Base-by-base conservation (phyloP, 2,329 filamentous ascomycete species). In the Cladophialophora exuberans region DNA sequence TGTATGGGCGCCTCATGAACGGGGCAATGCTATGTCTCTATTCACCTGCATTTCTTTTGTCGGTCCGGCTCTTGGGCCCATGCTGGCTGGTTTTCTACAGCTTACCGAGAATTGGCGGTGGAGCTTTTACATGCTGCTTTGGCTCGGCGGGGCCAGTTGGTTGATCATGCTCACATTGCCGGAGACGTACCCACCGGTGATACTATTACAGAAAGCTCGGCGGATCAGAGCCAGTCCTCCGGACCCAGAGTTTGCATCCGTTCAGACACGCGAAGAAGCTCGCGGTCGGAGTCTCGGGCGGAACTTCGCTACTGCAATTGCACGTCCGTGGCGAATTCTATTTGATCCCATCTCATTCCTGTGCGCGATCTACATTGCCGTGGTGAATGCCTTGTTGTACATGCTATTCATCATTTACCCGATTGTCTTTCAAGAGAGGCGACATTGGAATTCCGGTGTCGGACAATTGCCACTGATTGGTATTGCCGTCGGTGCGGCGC, bases 401-500 rank as follows among this genome's bases (percentile, higher is more conserved):
- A 47, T 35, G 30, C 30, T 30, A 31, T 35, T 47, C 22, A 30
- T 7, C 20, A 30, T 31, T 30, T 30, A 30, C 23, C 25, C 43
- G 0, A 72, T 76, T 46, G 69, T 76, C 0, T 78, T 77, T 43
- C 76, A 76, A 0, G 66, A 76, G 51, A 47, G 71, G 15, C 72
- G 76, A 11, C 69, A 70, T n/a, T 79, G 73, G 70, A 65, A 63
- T 15, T 56, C 66, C 1, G 71, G 76, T 1, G 64, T 76, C 1
- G 73, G 73, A 2, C 72, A 72, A 2, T 61, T 79, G 1, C 76
- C 77, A 0, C 77, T 78, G 60, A 56, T 78, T 2, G 72, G 67
- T 10, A 65, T 79, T 13, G 70, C 75, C 15, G 63, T 74, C 4
- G 77, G 77, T 6, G 74, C 79, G 53, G 20, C 70, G 73, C 61